Percentiles rank a stretch among this genome's conserved stretches.
phyloP scores from a whole-genome alignment of 441 rosid species.

The Populus trichocarpa region DNA sequence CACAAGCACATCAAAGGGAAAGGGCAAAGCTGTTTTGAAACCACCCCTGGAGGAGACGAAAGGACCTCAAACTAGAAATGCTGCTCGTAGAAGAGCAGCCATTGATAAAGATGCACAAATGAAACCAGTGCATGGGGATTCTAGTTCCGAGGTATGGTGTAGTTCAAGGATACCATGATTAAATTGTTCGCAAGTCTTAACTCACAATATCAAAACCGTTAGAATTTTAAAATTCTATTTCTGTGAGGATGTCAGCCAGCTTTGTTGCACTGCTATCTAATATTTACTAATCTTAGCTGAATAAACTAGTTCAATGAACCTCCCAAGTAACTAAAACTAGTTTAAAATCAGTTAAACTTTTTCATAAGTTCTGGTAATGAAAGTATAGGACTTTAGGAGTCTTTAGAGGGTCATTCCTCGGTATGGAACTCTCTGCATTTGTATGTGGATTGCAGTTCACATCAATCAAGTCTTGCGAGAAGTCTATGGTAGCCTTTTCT shows the following conservation, averaged over 20 bases:
- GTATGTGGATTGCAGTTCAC: neutral
- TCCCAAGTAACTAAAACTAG: neutral
- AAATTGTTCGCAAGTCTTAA: neutral
- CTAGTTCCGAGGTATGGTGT: conserved; percentile 85
- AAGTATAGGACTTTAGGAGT: neutral
- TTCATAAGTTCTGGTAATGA: neutral
- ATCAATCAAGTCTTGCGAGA: neutral
- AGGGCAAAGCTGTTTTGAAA: conserved; percentile 97
- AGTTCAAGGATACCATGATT: neutral
- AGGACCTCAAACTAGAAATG: conserved; percentile 98
- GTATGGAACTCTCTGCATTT: neutral
- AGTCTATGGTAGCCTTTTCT: neutral
- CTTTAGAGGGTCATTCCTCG: neutral
- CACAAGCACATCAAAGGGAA: conserved; percentile 85
- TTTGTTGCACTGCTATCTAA: neutral
- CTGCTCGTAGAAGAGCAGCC: conserved; percentile 80
- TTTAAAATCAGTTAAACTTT: neutral
- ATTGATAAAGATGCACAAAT: conserved; percentile 72
- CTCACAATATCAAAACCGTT: neutral
- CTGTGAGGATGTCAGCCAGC: neutral
- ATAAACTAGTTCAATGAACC: neutral
- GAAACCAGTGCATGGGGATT: conserved; percentile 73
- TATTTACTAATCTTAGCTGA: neutral
- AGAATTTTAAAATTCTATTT: neutral
- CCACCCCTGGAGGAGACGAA: conserved; percentile 67